A percentile compares a stretch with the other conserved stretches of the same genome.
These are phyloP conservation scores for Camelina hispida DNA, from an alignment of 345 rosid species.

Conservation along the genomic window DNA sequence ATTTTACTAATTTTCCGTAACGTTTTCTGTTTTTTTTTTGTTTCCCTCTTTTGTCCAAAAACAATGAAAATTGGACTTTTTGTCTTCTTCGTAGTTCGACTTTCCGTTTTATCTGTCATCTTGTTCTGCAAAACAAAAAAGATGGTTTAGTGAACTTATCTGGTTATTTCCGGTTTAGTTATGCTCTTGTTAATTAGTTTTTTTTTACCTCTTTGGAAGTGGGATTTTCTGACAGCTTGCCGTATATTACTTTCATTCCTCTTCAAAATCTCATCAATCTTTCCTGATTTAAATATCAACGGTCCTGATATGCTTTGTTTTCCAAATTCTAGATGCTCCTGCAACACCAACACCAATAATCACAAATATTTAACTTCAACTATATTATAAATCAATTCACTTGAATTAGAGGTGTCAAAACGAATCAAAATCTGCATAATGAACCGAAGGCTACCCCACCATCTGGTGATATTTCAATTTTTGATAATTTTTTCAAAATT, in stretches of 20 bases:
- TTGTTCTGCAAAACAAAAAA: slow-evolving; percentile 26
- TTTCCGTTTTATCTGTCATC: slow-evolving; percentile 30
- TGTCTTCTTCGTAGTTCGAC: not conserved
- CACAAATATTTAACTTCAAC: slow-evolving; percentile 8
- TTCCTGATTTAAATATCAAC: slow-evolving; percentile 49
- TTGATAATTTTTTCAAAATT: too few relatives aligned
- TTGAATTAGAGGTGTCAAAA: too few relatives aligned
- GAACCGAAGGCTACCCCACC: too few relatives aligned
- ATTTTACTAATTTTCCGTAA: slow-evolving; percentile 2
- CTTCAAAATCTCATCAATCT: slow-evolving; percentile 53
- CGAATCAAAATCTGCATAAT: not conserved
- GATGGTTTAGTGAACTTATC: slow-evolving; percentile 1
- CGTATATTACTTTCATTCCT: slow-evolving; percentile 63
- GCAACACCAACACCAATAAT: slow-evolving; percentile 1
- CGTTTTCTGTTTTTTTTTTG: not conserved
- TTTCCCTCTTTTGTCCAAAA: slow-evolving; percentile 20
- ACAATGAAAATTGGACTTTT: slow-evolving; percentile 14
- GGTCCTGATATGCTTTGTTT: slow-evolving; percentile 58
- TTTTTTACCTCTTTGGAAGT: slow-evolving; percentile 50
- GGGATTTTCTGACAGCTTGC: slow-evolving; percentile 56
- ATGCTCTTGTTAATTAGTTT: not conserved
- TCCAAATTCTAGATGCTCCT: slow-evolving; percentile 33
- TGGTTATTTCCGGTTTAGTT: slow-evolving; percentile 12
- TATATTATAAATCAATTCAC: not conserved
- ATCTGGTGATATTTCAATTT: too few relatives aligned